Conservation (phyloP, 768 basidiomycete species). For the Multifurca ochricompacta region DNA sequence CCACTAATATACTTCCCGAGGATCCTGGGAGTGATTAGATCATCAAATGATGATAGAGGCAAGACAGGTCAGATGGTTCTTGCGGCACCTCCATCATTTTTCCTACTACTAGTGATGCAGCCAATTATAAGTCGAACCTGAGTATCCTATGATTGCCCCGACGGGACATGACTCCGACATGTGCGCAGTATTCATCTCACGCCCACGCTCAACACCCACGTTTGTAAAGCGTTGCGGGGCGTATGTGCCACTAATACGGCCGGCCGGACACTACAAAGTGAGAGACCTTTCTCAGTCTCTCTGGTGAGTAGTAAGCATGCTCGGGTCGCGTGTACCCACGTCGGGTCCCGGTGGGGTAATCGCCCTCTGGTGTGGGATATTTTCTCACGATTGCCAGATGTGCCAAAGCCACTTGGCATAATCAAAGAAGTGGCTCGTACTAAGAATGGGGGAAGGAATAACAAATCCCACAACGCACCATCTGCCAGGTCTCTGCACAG, state of each 20-base stretch:
- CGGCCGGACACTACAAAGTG: not conserved
- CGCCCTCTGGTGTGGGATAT: not conserved
- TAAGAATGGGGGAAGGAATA: not conserved
- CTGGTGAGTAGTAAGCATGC: not conserved
- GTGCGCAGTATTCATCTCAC: not conserved
- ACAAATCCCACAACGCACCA: not conserved
- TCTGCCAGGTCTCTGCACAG: conserved; percentile 4
- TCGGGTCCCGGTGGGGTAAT: not conserved
- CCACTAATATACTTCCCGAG: conserved; percentile 4
- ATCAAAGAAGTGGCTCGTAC: not conserved
- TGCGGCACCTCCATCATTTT: not conserved
- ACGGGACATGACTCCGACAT: conserved; percentile 4
- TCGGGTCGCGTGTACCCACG: not conserved
- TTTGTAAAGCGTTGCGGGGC: not conserved
- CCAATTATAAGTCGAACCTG: not conserved
- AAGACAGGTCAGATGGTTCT: conserved; percentile 4
- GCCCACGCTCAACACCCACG: not conserved
- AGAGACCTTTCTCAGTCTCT: not conserved
- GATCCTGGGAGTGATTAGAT: conserved; percentile 11
- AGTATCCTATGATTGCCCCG: conserved; percentile 2
- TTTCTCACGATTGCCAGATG: not conserved
- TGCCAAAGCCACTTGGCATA: not conserved
- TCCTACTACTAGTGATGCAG: not conserved
- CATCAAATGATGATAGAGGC: not conserved
- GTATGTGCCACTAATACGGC: not conserved